These are phyloP conservation scores for Melanomma pulvis-pyrius DNA, from an alignment of 495 filamentous ascomycete species.

Conservation along the genomic window DNA sequence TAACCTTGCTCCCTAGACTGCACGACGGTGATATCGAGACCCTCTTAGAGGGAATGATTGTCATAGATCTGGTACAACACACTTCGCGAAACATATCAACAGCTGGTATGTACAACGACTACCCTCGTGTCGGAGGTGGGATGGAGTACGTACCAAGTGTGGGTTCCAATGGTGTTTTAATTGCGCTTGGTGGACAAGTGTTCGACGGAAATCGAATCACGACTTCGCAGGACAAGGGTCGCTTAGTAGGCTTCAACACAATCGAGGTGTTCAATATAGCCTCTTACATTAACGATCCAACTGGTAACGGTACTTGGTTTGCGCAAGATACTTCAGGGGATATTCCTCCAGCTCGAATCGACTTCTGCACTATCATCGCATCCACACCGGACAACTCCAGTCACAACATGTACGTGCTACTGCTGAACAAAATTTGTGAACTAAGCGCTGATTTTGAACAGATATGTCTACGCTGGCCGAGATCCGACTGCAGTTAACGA, in stretches of 20 bases:
- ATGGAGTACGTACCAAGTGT: slow-evolving; percentile 27
- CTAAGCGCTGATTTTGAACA: no score
- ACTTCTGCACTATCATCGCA: slow-evolving; percentile 18
- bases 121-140: slow-evolving; percentile 18
- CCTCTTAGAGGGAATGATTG: slow-evolving; percentile 45
- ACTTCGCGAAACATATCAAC: slow-evolving; percentile 31
- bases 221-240: slow-evolving; percentile 8
- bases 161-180: slow-evolving; percentile 23
- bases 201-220: slow-evolving; percentile 5
- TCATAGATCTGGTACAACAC: slow-evolving; percentile 44
- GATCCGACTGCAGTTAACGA: slow-evolving; percentile 29
- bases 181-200: slow-evolving; percentile 24
- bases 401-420: slow-evolving; percentile 26
- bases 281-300: slow-evolving; percentile 14
- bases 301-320: slow-evolving; percentile 25
- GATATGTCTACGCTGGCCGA: slow-evolving; percentile 53
- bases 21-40: slow-evolving; percentile 28
- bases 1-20: background rate
- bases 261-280: slow-evolving; percentile 34
- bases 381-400: slow-evolving; percentile 29
- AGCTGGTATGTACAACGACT: slow-evolving; percentile 1
- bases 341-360: slow-evolving; percentile 18
- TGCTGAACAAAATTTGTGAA: no score
- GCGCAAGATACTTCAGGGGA: slow-evolving; percentile 16
- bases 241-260: slow-evolving; percentile 8